Evolutionary conservation across 441 rosid species (phyloP), one percentile per base, ranked within the genome.

Genomic region (Raphanus hybrid): DNA sequence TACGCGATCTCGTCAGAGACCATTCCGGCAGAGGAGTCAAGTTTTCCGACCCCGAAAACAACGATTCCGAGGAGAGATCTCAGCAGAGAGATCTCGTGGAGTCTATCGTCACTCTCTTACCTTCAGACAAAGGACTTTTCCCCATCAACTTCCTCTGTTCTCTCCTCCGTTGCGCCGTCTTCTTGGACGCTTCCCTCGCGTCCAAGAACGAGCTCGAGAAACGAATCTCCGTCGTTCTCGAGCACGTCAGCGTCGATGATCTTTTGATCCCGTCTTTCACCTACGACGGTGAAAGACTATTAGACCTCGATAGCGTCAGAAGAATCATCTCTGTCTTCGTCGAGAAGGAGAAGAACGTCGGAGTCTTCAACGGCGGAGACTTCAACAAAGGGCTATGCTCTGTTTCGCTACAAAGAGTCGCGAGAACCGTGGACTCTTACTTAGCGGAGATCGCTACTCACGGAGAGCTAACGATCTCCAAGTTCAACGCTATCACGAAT

Each of bases 241-340:
- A 94, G 26, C 98, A 90, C n/a, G 94, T 90, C 15, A 82, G 87
- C 0, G 92, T 91, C 0, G 96, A 90, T 35, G 96, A 94, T 82
- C 96, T 94, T 10, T 83, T 94, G 63, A 87, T 91, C 8, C 66
- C 93, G 35, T 91, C 99, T 0, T 89, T 87, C 73, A 87, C 90
- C 14, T 91, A 90, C 71, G 97, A 92, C 54, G 97, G 99, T 0
- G 96, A 92, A 83, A 77, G 86, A 52, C 84, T 94, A 4, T 64
- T 88, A 11, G 99, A 91, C 69, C 84, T 94, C 6, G 99, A 94
- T 15, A 90, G 97, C 29, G 89, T 94, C 65, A 88, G 97, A 81
- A 81, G 82, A 85, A 89, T 92, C 75, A 77, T 94, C 37, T 86
- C 91, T 0, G 82, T 78, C 0, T 92, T 89, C 74, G 88, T 86